phyloP scores from a whole-genome alignment of 306 rosid species.

The Mimosa pudica region DNA sequence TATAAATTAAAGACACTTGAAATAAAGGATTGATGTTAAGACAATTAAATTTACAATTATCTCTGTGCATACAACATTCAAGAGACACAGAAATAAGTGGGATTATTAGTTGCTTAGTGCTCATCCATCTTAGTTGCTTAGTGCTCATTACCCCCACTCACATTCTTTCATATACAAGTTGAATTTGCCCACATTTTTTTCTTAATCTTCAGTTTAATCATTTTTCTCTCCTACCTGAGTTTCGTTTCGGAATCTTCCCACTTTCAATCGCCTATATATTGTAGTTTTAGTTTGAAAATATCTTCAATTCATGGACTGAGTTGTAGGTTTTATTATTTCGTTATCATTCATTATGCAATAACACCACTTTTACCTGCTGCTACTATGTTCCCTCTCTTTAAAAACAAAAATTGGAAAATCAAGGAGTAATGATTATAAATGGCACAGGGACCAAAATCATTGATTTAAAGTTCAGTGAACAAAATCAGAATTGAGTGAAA shows the following conservation, averaged over 20 bases:
- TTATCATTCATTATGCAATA: background rate
- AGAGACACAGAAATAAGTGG: background rate
- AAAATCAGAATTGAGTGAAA: too few relatives aligned
- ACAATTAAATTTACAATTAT: too few relatives aligned
- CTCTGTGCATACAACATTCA: too few relatives aligned
- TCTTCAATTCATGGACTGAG: background rate
- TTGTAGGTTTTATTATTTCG: background rate
- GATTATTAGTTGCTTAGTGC: slow-evolving; percentile 40
- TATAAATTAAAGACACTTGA: too few relatives aligned
- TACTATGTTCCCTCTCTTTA: too few relatives aligned
- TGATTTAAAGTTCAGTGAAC: too few relatives aligned
- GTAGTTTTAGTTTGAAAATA: background rate
- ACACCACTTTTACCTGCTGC: too few relatives aligned
- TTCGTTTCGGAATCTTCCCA: background rate
- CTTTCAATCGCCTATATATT: background rate
- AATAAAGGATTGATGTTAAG: too few relatives aligned
- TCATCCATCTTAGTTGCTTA: slow-evolving; percentile 31
- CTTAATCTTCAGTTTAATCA: slow-evolving; percentile 35
- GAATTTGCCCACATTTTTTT: background rate
- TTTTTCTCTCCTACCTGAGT: slow-evolving; percentile 31
- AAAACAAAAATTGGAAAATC: too few relatives aligned
- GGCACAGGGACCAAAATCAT: too few relatives aligned
- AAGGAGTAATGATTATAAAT: too few relatives aligned
- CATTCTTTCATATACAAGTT: background rate
- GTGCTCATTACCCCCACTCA: slow-evolving; percentile 7